These are phyloP conservation scores for Pneumocystis oryctolagi DNA, from an alignment of 1,139 yeast genomes.

Conservation along the genomic window DNA sequence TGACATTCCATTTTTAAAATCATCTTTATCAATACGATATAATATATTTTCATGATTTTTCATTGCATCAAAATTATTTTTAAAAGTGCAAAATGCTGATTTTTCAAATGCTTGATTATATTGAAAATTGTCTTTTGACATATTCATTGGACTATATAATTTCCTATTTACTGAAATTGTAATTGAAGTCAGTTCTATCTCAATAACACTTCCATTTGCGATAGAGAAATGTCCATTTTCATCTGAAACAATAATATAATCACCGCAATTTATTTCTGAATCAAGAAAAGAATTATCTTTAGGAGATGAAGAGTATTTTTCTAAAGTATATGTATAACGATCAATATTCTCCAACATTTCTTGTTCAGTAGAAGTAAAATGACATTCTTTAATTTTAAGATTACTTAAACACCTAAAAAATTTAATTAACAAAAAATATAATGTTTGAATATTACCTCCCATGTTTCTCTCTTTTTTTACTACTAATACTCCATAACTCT, in stretches of 20 bases:
- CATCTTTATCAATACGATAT: slow-evolving; percentile 70
- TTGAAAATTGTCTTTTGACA: slow-evolving; percentile 26
- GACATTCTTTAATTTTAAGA: neutral
- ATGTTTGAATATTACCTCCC: slow-evolving; percentile 41
- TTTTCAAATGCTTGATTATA: slow-evolving; percentile 39
- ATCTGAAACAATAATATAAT: slow-evolving; percentile 53
- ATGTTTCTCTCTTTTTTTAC: slow-evolving; percentile 43
- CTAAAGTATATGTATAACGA: neutral
- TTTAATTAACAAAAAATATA: slow-evolving; percentile 3
- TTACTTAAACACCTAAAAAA: neutral
- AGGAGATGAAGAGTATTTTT: neutral
- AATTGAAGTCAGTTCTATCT: slow-evolving; percentile 27
- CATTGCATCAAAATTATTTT: slow-evolving; percentile 4
- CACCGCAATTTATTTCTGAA: slow-evolving; percentile 20
- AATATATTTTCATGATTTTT: slow-evolving; percentile 15
- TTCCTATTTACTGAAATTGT: slow-evolving; percentile 38
- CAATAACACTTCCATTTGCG: slow-evolving; percentile 44
- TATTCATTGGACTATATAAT: slow-evolving; percentile 34
- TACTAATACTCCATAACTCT: slow-evolving; percentile 55
- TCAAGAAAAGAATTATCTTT: slow-evolving; percentile 12
- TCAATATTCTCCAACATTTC: neutral
- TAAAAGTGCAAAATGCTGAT: slow-evolving; percentile 19
- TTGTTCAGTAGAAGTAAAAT: neutral
- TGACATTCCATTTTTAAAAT: slow-evolving; percentile 58
- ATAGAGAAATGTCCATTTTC: slow-evolving; percentile 65